Evolutionary conservation across 805 yeast species (phyloP).

Genomic region (Lipomyces sp.): DNA sequence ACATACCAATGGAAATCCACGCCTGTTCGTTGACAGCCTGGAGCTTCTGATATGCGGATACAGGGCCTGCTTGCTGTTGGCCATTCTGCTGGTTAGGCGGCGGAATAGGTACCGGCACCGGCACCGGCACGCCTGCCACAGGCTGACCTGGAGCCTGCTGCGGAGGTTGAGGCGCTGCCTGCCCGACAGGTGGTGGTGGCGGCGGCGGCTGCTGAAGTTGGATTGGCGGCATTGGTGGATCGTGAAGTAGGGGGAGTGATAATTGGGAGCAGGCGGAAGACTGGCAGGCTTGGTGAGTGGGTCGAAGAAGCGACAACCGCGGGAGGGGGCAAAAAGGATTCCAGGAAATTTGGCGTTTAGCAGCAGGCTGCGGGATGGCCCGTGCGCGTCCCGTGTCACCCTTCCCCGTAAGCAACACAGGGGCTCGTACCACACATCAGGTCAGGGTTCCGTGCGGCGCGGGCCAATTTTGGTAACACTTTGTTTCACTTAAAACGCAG

Average conservation of each 20-base stretch:
- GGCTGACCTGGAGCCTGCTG: conserved; percentile 1
- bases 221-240: not conserved
- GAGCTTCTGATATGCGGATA: conserved; percentile 37
- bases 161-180: conserved; percentile 7
- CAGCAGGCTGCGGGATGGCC: not conserved
- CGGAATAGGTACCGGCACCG: conserved; percentile 21
- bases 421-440: conserved; percentile 1
- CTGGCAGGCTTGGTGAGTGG: not conserved
- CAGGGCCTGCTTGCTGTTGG: conserved; percentile 28
- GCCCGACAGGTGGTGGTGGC: not conserved
- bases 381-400: conserved; percentile 2
- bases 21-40: conserved; percentile 39
- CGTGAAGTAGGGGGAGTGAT: too few relatives aligned
- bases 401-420: not conserved
- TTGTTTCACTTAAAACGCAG: not conserved
- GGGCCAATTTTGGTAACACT: not conserved
- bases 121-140: conserved; percentile 6
- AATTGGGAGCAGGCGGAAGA: too few relatives aligned
- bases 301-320: not conserved
- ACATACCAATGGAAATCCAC: conserved; percentile 38
- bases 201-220: conserved; percentile 2
- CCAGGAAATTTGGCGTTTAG: not conserved
- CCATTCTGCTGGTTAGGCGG: conserved; percentile 15
- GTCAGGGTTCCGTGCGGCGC: conserved; percentile 1
- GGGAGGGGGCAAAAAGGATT: not conserved